Base-by-base conservation (phyloP, 805 yeast species). In the Lachancea cidri region DNA sequence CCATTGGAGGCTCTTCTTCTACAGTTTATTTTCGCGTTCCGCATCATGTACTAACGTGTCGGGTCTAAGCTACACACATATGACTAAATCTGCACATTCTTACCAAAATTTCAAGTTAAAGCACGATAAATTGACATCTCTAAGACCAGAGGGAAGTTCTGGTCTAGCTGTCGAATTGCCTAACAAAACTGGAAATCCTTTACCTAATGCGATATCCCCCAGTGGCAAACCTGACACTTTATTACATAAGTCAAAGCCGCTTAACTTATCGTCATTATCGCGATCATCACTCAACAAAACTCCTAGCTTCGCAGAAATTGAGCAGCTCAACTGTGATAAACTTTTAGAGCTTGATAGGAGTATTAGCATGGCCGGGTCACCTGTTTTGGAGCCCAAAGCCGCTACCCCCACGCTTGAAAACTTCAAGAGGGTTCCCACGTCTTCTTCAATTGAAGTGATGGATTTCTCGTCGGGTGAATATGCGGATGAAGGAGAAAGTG, bases 341-440 rank as follows among this genome's bases (percentile, higher is more conserved):
- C 36, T 60, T n/a, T 29, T 57, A 7, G 53, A 50, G 37, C 35
- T 58, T 16, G 58, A 58, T 35, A 44, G 45, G 20, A 45, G 47
- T 17, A 55, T 59, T 3, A 43, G 47, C 25, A 48, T 58, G 38
- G 35, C 43, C 17, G 37, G n/a, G 16, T 31, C 39, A 4, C 39
- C 39, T n/a, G 19, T 31, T 11, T 32, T 29, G 32, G 32, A 29
- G 7, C 29, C 5, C 22, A 29, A 17, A 19, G 30, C 29, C 18
- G 9, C 18, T 19, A 13, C 38, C 2, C 42, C 49, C 5, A 24
- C 20, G 19, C 32, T 38, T 15, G 38, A 45, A 32, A 38, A 43
- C 13, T 37, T 43, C 29, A 52, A 48, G 43, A 38, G 51, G 8
- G 50, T 45, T 3, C 48, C 49, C 8, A 49, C 52, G 22, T 39